These are phyloP conservation scores for Rubia yunnanensis DNA, from an alignment of 257 asterid genomes.

Conservation along the genomic window DNA sequence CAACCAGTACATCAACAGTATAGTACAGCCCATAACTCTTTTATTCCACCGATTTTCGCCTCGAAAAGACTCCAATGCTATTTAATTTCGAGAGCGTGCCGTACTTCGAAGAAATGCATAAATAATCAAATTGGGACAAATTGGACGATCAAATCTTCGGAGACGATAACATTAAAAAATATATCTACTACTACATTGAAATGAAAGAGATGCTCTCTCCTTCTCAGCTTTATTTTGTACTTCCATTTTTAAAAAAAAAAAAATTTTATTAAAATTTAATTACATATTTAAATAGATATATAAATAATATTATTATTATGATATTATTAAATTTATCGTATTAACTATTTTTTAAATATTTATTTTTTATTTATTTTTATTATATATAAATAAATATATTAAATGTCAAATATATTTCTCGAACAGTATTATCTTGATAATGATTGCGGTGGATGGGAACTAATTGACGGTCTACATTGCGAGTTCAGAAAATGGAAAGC, in stretches of 20 bases:
- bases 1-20: neutral
- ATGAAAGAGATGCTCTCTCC: neutral
- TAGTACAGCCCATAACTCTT: neutral
- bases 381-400: no score
- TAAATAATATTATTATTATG: no score
- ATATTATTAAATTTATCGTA: no score
- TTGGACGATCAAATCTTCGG: neutral
- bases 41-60: neutral
- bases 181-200: neutral
- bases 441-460: no score
- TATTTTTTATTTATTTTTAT: no score
- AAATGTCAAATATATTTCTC: no score
- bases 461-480: conserved; percentile 18
- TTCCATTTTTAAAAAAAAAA: no score
- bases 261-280: no score
- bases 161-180: neutral
- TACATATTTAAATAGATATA: no score
- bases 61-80: neutral
- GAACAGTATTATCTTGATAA: no score
- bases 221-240: no score
- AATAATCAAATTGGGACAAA: neutral
- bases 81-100: neutral
- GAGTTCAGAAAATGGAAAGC: conserved; percentile 8
- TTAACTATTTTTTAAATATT: no score
- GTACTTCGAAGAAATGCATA: neutral